Conservation (phyloP, 2,329 filamentous ascomycete genomes). For the Sphaerulina musiva region DNA sequence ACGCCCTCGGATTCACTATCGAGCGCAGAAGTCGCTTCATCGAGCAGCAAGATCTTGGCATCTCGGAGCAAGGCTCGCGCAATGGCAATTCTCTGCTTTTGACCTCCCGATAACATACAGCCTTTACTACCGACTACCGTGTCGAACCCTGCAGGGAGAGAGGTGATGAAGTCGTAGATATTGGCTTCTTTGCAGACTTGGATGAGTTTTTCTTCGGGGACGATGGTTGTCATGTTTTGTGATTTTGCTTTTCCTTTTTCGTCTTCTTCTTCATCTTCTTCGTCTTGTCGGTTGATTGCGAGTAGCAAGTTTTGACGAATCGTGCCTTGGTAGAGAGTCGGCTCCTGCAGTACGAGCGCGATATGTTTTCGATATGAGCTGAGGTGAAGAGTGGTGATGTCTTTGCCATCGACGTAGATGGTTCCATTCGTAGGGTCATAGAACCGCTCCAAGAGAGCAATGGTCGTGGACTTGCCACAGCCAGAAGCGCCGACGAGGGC, state of each 20-base stretch:
- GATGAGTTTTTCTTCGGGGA: conserved; percentile 37
- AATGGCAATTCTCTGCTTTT: conserved; percentile 51
- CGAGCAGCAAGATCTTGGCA: conserved; percentile 49
- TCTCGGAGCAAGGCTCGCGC: conserved; percentile 49
- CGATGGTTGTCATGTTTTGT: too few relatives aligned
- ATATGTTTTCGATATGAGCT: conserved; percentile 38
- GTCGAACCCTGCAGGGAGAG: conserved; percentile 45
- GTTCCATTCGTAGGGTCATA: conserved; percentile 39
- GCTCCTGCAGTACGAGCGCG: conserved; percentile 43
- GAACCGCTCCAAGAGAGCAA: conserved; percentile 44
- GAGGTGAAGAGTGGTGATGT: conserved; percentile 44
- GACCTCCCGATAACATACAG: conserved; percentile 47
- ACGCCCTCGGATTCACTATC: conserved; percentile 61
- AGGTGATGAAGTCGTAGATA: conserved; percentile 48
- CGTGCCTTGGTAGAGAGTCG: conserved; percentile 42
- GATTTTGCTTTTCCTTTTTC: conserved; percentile 32
- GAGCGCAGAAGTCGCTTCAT: conserved; percentile 54
- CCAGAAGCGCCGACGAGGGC: conserved; percentile 46
- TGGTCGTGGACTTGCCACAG: conserved; percentile 43
- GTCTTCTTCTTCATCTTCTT: conserved; percentile 20
- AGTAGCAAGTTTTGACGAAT: conserved; percentile 37
- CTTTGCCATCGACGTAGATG: conserved; percentile 48
- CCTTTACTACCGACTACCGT: conserved; percentile 47
- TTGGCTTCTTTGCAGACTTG: conserved; percentile 47
- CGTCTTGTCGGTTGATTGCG: conserved; percentile 34